Evolutionary conservation across 1,284 basidiomycete genomes (phyloP).

Genomic region (Psilocybe mexicana): DNA sequence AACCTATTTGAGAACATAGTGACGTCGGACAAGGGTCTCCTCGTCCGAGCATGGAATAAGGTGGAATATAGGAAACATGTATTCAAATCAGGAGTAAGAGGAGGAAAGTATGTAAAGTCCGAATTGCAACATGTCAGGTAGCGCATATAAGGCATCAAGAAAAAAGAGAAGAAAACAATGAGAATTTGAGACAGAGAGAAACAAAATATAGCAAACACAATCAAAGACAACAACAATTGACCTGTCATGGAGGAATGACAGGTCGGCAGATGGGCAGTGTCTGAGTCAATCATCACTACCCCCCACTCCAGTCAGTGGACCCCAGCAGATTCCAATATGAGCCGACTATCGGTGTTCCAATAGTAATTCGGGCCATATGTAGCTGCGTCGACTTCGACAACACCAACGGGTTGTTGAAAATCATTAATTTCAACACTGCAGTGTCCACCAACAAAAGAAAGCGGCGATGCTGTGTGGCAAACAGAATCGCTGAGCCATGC

Average conservation of each 20-base stretch:
- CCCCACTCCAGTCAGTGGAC: slow-evolving; percentile 15
- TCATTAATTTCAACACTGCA: not conserved
- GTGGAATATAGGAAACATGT: not conserved
- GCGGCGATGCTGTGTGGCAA: not conserved
- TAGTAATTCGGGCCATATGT: slow-evolving; percentile 15
- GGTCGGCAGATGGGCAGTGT: not conserved
- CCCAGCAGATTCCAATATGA: slow-evolving; percentile 15
- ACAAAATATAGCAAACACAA: not conserved
- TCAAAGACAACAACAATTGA: not conserved
- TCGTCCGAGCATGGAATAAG: not conserved
- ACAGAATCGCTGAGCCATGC: slow-evolving; percentile 25
- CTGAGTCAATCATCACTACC: slow-evolving; percentile 5
- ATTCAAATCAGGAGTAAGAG: not conserved
- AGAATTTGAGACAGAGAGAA: not conserved
- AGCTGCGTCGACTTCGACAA: slow-evolving; percentile 12
- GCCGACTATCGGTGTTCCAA: slow-evolving; percentile 21
- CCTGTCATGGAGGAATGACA: not conserved
- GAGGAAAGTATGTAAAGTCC: not conserved
- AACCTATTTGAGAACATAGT: not conserved
- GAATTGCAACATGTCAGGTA: slow-evolving; percentile 2
- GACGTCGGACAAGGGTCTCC: too few relatives aligned
- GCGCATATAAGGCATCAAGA: slow-evolving; percentile 6
- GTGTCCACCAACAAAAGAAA: not conserved
- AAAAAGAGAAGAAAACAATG: too few relatives aligned
- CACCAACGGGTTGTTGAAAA: not conserved